A percentile compares a stretch with the other conserved stretches of the same genome.
These are phyloP conservation scores for Jatropha multifida DNA, from an alignment of 441 rosid genomes.

Conservation along the genomic window DNA sequence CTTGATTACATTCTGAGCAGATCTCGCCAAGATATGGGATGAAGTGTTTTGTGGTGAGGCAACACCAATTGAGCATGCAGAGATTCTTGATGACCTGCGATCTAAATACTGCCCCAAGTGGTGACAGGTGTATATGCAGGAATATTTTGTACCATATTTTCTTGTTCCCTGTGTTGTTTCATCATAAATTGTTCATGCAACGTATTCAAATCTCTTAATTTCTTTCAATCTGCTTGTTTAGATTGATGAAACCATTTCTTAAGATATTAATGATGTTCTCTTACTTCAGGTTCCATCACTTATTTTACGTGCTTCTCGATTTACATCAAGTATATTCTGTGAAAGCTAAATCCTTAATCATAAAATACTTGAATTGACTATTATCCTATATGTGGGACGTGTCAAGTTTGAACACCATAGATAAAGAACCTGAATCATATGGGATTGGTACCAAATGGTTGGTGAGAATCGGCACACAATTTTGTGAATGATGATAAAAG, in stretches of 20 bases:
- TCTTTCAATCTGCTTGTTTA: neutral
- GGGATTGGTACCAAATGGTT: no score
- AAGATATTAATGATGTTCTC: neutral
- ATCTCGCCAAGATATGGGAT: slow-evolving; percentile 72
- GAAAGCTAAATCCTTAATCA: neutral
- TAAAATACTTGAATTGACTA: no score
- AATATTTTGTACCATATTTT: neutral
- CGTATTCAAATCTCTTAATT: neutral
- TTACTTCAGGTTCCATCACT: neutral
- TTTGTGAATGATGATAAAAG: no score
- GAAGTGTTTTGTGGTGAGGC: slow-evolving; percentile 60
- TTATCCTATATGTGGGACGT: neutral
- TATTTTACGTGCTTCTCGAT: neutral
- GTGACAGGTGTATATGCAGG: slow-evolving; percentile 20
- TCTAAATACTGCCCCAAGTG: slow-evolving; percentile 48
- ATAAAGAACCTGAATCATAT: neutral
- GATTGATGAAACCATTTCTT: neutral
- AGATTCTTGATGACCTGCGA: slow-evolving; percentile 55
- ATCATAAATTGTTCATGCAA: neutral
- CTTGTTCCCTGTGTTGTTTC: neutral
- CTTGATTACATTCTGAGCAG: slow-evolving; percentile 43
- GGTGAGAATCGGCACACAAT: no score
- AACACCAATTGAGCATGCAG: slow-evolving; percentile 58
- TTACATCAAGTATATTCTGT: neutral
- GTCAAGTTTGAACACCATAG: neutral